phyloP scores from a whole-genome alignment of 768 basidiomycete genomes.

The Hygrocybe punicea region DNA sequence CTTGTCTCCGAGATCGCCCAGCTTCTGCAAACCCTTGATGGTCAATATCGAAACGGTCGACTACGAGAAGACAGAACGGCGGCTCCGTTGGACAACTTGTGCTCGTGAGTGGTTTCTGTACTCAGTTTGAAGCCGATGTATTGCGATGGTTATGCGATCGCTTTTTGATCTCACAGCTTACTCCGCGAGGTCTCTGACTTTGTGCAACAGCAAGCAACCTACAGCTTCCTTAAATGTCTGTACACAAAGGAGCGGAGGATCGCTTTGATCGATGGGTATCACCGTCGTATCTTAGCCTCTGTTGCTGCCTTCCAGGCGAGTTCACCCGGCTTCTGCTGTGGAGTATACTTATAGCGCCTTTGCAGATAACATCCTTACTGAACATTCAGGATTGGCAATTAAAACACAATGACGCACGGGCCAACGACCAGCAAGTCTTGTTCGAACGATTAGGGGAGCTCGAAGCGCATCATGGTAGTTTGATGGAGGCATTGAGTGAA shows the following conservation, averaged over 20 bases:
- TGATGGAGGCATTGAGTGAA: conserved; percentile 14
- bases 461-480: conserved; percentile 12
- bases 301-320: background rate
- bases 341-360: too few relatives aligned
- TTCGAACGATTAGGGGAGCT: background rate
- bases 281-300: background rate
- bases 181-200: too few relatives aligned
- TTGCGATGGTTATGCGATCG: too few relatives aligned
- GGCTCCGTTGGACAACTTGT: conserved; percentile 1
- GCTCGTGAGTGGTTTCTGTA: conserved; percentile 22
- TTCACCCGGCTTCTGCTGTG: background rate
- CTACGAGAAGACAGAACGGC: conserved; percentile 15
- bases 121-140: too few relatives aligned
- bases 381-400: conserved; percentile 14
- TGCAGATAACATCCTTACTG: background rate
- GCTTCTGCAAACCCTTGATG: conserved; percentile 2
- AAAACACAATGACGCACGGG: conserved; percentile 15
- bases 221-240: too few relatives aligned
- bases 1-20: too few relatives aligned
- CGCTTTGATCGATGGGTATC: background rate
- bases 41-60: conserved; percentile 20
- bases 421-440: conserved; percentile 13
- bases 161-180: too few relatives aligned
- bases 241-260: too few relatives aligned
- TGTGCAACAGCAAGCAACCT: too few relatives aligned